phyloP scores from a whole-genome alignment of 495 filamentous ascomycete genomes.

The Penicillium ochrochloron region DNA sequence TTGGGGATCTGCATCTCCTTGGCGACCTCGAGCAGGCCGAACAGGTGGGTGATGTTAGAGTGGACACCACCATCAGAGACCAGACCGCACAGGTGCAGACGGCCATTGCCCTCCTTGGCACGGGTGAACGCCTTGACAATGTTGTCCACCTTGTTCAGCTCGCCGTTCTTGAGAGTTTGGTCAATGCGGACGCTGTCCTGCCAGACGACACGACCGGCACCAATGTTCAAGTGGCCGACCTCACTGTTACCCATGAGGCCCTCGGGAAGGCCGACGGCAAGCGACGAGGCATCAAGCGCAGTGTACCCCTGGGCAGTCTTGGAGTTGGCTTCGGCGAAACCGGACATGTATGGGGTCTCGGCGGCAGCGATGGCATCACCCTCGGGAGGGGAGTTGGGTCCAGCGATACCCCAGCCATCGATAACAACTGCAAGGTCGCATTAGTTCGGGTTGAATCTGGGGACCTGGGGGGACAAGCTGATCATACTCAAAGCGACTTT shows the following conservation, averaged over 20 bases:
- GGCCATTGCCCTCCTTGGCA: slow-evolving; percentile 88
- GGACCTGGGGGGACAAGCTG: slow-evolving; percentile 22
- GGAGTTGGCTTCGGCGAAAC: slow-evolving; percentile 63
- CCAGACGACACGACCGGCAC: slow-evolving; percentile 97
- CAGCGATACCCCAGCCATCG: slow-evolving; percentile 95
- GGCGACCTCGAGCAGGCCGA: slow-evolving; percentile 82
- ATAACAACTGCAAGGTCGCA: slow-evolving; percentile 73
- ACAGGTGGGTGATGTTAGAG: slow-evolving; percentile 90
- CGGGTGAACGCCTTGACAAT: slow-evolving; percentile 75
- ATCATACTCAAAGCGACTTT: slow-evolving; percentile 90
- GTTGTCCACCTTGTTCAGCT: slow-evolving; percentile 76
- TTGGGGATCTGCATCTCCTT: slow-evolving; percentile 85
- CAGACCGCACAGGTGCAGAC: slow-evolving; percentile 88
- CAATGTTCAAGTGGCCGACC: slow-evolving; percentile 98
- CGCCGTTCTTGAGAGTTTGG: slow-evolving; percentile 86
- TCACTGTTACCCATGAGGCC: slow-evolving; percentile 99
- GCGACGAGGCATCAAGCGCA: slow-evolving; percentile 91
- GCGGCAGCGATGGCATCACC: slow-evolving; percentile 95
- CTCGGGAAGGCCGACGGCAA: slow-evolving; percentile 93
- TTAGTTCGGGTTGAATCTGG: slow-evolving; percentile 27
- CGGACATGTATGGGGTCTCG: slow-evolving; percentile 89
- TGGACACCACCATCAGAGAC: slow-evolving; percentile 97
- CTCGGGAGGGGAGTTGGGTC: slow-evolving; percentile 72
- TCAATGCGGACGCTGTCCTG: slow-evolving; percentile 99
- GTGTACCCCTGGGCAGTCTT: slow-evolving; percentile 78